Evolutionary conservation across 2,329 filamentous ascomycete species (phyloP).

Genomic region (Calcarisporium arbuscula): DNA sequence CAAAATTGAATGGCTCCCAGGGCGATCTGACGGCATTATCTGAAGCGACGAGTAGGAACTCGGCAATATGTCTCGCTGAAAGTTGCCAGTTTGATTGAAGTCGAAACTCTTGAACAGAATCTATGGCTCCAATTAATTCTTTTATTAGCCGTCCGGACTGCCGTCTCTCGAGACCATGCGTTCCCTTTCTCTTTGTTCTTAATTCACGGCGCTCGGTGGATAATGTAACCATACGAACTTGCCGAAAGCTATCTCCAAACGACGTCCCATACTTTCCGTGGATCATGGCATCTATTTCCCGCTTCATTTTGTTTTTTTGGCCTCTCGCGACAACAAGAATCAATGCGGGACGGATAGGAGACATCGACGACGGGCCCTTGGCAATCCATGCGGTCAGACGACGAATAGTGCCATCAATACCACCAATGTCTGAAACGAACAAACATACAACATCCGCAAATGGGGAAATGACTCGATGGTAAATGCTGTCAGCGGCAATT

Average conservation of each 20-base stretch:
- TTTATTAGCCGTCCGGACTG: not conserved
- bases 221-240: not conserved
- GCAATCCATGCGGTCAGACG: conserved; percentile 2
- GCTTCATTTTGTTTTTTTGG: not conserved
- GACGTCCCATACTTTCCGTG: not conserved
- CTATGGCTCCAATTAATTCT: not conserved
- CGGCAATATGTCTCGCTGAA: conserved; percentile 2
- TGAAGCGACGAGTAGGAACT: conserved; percentile 1
- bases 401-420: conserved; percentile 1
- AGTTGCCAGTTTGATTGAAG: conserved; percentile 1
- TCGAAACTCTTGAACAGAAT: not conserved
- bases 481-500: conserved; percentile 1
- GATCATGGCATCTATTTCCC: not conserved
- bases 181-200: conserved; percentile 1
- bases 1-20: conserved; percentile 1
- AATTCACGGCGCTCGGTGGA: too few relatives aligned
- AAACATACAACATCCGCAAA: conserved; percentile 5
- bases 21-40: not conserved
- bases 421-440: conserved; percentile 6
- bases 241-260: not conserved
- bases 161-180: too few relatives aligned
- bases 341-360: not conserved
- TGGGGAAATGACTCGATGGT: conserved; percentile 2
- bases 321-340: conserved; percentile 2
- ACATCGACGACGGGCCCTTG: not conserved